Conservation (phyloP, 345 rosid genomes). For the Eucalyptus cloeziana region DNA sequence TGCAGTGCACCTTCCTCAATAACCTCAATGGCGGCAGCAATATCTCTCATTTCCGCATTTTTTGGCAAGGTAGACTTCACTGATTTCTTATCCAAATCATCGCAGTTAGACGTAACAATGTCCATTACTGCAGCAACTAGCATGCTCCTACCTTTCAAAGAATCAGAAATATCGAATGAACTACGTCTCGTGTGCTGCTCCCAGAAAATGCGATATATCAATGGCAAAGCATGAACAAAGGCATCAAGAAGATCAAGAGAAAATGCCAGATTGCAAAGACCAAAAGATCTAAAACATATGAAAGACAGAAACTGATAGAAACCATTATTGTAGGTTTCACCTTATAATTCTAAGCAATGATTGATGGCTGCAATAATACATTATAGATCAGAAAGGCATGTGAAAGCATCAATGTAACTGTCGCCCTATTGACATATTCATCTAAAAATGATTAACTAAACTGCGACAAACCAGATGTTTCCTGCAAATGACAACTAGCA, state of each 20-base stretch:
- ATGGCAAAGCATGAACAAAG: constrained; percentile 39
- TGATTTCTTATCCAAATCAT: constrained; percentile 38
- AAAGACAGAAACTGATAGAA: not conserved
- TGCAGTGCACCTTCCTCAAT: constrained; percentile 90
- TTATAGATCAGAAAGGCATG: not conserved
- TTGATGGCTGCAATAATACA: not conserved
- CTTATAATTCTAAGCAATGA: not conserved
- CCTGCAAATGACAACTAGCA: not conserved
- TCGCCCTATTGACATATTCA: not conserved
- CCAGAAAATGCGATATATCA: constrained; percentile 82
- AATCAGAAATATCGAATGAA: constrained; percentile 92
- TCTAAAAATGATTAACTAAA: not conserved
- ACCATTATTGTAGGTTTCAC: not conserved
- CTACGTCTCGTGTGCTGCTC: constrained; percentile 95
- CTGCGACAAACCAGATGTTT: not conserved
- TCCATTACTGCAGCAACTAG: constrained; percentile 99
- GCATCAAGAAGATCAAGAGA: constrained; percentile 3
- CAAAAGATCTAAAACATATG: not conserved
- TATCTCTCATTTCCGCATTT: constrained; percentile 80
- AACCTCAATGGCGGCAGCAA: constrained; percentile 82
- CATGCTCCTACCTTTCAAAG: constrained; percentile 99
- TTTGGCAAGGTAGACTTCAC: constrained; percentile 53
- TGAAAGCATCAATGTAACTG: not conserved
- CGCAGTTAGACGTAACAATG: constrained; percentile 81
- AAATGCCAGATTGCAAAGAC: not conserved